Evolutionary conservation across 2,329 filamentous ascomycete genomes (phyloP).

Genomic region (Ascochyta koolunga): DNA sequence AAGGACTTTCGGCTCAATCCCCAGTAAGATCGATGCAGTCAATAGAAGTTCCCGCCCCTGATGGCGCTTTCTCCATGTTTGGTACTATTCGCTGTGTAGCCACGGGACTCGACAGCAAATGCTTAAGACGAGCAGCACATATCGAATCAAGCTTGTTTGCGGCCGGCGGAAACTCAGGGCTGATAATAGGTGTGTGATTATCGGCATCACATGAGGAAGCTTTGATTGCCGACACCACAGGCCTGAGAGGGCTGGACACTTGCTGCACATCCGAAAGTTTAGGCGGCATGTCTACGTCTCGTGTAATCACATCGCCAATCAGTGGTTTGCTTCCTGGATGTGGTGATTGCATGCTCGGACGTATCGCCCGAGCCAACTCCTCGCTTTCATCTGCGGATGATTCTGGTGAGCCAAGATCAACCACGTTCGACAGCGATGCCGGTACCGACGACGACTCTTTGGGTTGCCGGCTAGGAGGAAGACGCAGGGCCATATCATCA

Average conservation of each 20-base stretch:
- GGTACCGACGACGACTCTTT: neutral
- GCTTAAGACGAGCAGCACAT: slow-evolving; percentile 8
- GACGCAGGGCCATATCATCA: neutral
- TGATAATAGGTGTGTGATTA: too few relatives aligned
- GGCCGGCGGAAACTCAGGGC: neutral
- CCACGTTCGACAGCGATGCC: neutral
- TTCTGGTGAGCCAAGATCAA: slow-evolving; percentile 3
- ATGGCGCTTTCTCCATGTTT: too few relatives aligned
- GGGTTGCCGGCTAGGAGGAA: neutral
- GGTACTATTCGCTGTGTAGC: neutral
- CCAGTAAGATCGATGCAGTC: slow-evolving; percentile 8
- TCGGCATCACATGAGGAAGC: neutral
- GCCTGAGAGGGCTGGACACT: neutral
- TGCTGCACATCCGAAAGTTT: neutral
- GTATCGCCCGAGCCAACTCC: neutral
- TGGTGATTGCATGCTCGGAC: neutral
- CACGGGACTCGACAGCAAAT: neutral
- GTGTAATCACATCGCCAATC: neutral
- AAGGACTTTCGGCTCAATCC: neutral
- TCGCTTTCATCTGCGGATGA: neutral
- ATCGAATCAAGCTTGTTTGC: neutral
- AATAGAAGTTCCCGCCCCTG: neutral
- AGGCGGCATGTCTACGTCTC: neutral
- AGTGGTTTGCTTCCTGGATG: neutral
- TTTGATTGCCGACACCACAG: neutral